Evolutionary conservation across 129 eudicot species (phyloP), one percentile per base, ranked within the genome.

Genomic region (Helichrysum umbraculigerum): DNA sequence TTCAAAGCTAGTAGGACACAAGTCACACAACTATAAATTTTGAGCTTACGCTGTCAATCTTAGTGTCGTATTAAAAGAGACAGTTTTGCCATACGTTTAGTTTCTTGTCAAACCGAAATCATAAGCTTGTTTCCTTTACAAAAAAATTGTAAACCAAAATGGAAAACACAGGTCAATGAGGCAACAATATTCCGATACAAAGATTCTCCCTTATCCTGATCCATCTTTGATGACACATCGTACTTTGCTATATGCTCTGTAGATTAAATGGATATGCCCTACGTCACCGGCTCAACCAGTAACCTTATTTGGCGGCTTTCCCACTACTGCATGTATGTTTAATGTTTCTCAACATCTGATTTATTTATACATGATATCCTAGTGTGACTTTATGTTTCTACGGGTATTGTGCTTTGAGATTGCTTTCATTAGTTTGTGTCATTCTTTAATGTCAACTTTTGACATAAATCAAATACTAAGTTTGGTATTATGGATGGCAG

Each of bases 261-360:
- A 93, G 98, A 88, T 93, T 67, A 93, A 93, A 75, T 93, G 98
- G 98, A 93, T 93, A 76, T 93, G 98, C 81, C 98, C 98, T 21
- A 88, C 98, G 68, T 96, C 98, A 80, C 98, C 97, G 67, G 66
- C 96, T 71, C 97, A 77, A 72, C 97, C 98, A 39, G 72, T 93
- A 75, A 86, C 92, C 78, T 76, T 87, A 62, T 93, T 93, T 81
- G 97, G 98, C 33, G 98, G 98, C 76, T 90, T 88, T 79, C 92
- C 98, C 39, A 86, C 98, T 15, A 86, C 87, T 82, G 98, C 97
- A 74, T 93, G 98, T 93, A 88, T 82, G 96, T 78, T 35, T 14
- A 60, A 61, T 67, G 58, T 51, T 74, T 77, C 28, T 37, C 14
- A 41, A 28, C 37, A 12, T 9, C 51, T 50, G 3, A 15, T 71